phyloP scores from a whole-genome alignment of 1,139 yeast species.

The Arxiozyma slooffiae region DNA sequence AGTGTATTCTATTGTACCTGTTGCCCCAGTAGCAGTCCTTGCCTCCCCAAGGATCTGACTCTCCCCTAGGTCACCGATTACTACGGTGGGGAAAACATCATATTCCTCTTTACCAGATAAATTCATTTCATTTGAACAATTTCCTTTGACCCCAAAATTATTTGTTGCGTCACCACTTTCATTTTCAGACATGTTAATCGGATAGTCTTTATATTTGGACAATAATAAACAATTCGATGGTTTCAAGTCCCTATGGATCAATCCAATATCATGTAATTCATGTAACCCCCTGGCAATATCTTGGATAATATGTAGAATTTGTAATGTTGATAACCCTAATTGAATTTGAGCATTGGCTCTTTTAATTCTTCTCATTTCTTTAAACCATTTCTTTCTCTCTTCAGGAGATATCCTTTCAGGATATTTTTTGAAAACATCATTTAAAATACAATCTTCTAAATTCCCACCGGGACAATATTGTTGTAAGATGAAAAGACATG shows the following conservation, averaged over 20 bases:
- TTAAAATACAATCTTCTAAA: constrained; percentile 53
- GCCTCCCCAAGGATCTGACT: constrained; percentile 60
- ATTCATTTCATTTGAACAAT: background rate
- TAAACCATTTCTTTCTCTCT: constrained; percentile 30
- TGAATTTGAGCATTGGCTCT: constrained; percentile 12
- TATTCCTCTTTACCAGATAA: constrained; percentile 4
- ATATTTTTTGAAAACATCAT: constrained; percentile 28
- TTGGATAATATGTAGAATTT: constrained; percentile 54
- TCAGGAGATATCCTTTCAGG: constrained; percentile 22
- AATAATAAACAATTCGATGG: constrained; percentile 76
- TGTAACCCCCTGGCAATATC: constrained; percentile 64
- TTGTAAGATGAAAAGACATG: constrained; percentile 75
- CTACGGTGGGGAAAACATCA: constrained; percentile 47
- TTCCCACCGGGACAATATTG: constrained; percentile 88
- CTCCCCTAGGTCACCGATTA: constrained; percentile 87
- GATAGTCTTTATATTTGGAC: constrained; percentile 8
- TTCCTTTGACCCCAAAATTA: background rate
- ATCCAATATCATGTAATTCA: constrained; percentile 63
- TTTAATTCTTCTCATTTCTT: constrained; percentile 30
- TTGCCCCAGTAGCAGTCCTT: constrained; percentile 58
- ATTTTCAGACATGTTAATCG: constrained; percentile 10
- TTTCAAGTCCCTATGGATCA: constrained; percentile 77
- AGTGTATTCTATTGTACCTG: constrained; percentile 79
- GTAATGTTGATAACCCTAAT: constrained; percentile 34
- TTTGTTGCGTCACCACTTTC: constrained; percentile 8